phyloP scores from a whole-genome alignment of 306 rosid species.

The Mimosa bimucronata region DNA sequence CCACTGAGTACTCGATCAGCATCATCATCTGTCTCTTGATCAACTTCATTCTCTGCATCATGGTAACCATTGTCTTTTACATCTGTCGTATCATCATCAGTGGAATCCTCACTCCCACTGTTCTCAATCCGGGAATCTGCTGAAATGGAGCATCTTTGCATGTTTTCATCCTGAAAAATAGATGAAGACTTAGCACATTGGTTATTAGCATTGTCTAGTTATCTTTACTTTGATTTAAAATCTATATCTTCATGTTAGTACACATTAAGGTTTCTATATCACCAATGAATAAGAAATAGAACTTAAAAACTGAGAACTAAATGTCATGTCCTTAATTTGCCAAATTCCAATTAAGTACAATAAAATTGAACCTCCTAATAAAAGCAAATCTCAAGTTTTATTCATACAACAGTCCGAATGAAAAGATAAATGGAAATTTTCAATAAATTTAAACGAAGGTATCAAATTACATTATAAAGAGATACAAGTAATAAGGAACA shows the following conservation, averaged over 20 bases:
- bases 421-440: not conserved
- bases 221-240: not conserved
- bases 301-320: not conserved
- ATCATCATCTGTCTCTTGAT: slow-evolving; percentile 91
- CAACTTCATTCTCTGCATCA: slow-evolving; percentile 93
- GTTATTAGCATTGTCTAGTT: not conserved
- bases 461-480: not conserved
- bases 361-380: not conserved
- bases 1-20: slow-evolving; percentile 88
- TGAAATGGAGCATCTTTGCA: slow-evolving; percentile 90
- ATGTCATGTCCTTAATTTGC: not conserved
- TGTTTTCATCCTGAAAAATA: slow-evolving; percentile 84
- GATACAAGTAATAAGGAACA: not conserved
- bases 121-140: slow-evolving; percentile 95
- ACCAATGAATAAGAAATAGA: not conserved
- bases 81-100: slow-evolving; percentile 82
- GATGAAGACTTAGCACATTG: slow-evolving; percentile 20
- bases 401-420: not conserved
- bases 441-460: slow-evolving; percentile 8
- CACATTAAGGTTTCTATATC: not conserved
- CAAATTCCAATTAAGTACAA: not conserved
- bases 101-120: slow-evolving; percentile 88
- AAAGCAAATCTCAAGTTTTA: not conserved
- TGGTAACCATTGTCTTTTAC: slow-evolving; percentile 91
- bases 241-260: not conserved